These are phyloP conservation scores for Pseudogymnoascus sp. DNA, from an alignment of 2,329 filamentous ascomycete genomes.

Conservation along the genomic window DNA sequence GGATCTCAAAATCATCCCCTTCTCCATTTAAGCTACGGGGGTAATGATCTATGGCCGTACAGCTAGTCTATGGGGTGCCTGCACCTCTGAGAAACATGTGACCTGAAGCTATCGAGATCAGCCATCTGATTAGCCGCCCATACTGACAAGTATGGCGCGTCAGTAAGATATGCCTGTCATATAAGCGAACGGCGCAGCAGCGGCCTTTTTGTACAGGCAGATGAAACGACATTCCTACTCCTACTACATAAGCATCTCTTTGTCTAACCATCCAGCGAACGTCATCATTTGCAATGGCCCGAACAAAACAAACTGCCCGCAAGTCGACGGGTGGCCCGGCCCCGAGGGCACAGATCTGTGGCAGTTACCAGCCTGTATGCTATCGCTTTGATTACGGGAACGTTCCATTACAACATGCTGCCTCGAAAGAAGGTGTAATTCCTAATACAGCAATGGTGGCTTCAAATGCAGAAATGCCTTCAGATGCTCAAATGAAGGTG, in stretches of 20 bases:
- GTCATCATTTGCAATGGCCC: not conserved
- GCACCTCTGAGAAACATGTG: too few species aligned
- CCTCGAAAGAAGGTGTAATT: not conserved
- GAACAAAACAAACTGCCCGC: not conserved
- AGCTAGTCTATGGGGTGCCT: too few species aligned
- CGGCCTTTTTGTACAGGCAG: too few species aligned
- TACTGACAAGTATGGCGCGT: too few species aligned
- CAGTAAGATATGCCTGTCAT: too few species aligned
- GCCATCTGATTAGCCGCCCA: too few species aligned
- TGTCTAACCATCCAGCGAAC: not conserved
- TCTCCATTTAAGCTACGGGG: too few species aligned
- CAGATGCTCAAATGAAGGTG: slow-evolving; percentile 9
- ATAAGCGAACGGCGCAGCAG: too few species aligned
- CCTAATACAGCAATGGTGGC: not conserved
- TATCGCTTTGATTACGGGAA: not conserved
- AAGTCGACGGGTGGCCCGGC: not conserved
- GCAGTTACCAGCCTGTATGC: not conserved
- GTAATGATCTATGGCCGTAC: too few species aligned
- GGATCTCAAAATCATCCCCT: too few species aligned
- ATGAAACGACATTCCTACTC: not conserved
- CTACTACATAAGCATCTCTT: not conserved
- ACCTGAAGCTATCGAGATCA: too few species aligned
- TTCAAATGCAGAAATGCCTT: not conserved
- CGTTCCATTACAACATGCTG: not conserved
- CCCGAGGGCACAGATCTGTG: not conserved